phyloP scores from a whole-genome alignment of 2,329 filamentous ascomycete genomes.

The Ophidiomyces ophidiicola region DNA sequence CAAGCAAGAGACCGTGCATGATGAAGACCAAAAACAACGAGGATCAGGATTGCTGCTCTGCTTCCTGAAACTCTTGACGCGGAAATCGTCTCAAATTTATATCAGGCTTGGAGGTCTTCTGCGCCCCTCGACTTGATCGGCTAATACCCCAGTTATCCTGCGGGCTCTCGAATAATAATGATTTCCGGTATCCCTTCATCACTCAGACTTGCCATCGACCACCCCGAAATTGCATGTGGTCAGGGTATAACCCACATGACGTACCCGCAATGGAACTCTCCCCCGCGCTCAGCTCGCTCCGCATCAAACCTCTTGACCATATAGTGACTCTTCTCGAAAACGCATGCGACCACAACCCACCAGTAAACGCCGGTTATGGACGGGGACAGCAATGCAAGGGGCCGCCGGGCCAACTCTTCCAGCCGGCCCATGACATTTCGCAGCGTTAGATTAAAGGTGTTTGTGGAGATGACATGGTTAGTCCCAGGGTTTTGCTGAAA shows the following conservation, averaged over 20 bases:
- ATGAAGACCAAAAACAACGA: slow-evolving; percentile 5
- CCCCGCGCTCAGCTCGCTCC: slow-evolving; percentile 4
- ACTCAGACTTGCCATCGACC: not conserved
- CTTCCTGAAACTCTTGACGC: not conserved
- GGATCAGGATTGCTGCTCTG: not conserved
- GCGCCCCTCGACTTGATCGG: not conserved
- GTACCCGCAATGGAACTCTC: not conserved
- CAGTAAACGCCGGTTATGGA: not conserved
- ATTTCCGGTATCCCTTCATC: not conserved
- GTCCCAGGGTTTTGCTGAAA: slow-evolving; percentile 6
- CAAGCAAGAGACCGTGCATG: slow-evolving; percentile 15
- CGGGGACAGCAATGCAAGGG: not conserved
- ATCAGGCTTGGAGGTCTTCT: not conserved
- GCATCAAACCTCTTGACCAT: slow-evolving; percentile 1
- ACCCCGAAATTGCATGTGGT: not conserved
- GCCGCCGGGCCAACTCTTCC: not conserved
- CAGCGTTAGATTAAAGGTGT: slow-evolving; percentile 3
- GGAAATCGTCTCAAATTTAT: slow-evolving; percentile 9
- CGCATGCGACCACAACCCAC: not conserved
- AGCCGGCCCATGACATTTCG: not conserved
- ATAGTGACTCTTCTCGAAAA: not conserved
- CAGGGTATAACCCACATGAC: slow-evolving; percentile 3
- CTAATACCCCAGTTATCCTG: not conserved
- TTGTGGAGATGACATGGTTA: slow-evolving; percentile 8
- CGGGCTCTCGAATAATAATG: not conserved